A percentile compares a stretch with the other conserved stretches of the same genome.
Conservation (phyloP, 768 basidiomycete species). For the Grammothele lineata region DNA sequence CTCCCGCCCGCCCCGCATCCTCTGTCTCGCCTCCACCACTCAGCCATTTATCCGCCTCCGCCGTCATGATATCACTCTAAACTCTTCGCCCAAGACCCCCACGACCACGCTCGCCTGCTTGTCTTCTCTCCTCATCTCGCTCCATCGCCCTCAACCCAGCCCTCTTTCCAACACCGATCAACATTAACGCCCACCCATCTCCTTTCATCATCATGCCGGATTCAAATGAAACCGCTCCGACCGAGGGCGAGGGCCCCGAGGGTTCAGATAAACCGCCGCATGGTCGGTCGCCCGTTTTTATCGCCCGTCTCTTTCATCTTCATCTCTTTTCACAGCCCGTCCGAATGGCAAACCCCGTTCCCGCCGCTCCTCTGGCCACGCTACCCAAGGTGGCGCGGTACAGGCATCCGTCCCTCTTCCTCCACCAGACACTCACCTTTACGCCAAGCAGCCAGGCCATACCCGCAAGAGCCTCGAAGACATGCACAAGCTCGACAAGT, state of each 20-base stretch:
- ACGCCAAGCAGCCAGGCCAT: conserved; percentile 48
- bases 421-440: conserved; percentile 43
- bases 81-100: conserved; percentile 19
- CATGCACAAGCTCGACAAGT: conserved; percentile 14
- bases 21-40: conserved; percentile 1
- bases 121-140: conserved; percentile 1
- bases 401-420: conserved; percentile 42
- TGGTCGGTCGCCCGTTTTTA: conserved; percentile 11
- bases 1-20: conserved; percentile 21
- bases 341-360: conserved; percentile 19
- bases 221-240: conserved; percentile 46
- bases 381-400: conserved; percentile 11
- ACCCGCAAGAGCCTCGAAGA: conserved; percentile 43
- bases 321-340: conserved; percentile 6
- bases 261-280: conserved; percentile 57
- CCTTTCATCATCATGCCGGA: conserved; percentile 31
- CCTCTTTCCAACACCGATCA: conserved; percentile 7
- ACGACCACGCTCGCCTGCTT: conserved; percentile 10
- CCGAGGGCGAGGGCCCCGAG: conserved; percentile 55
- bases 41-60: conserved; percentile 21
- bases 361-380: conserved; percentile 14
- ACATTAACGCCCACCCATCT: conserved; percentile 14
- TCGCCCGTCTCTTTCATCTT: background rate
- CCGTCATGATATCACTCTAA: conserved; percentile 37
- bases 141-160: conserved; percentile 18